Evolutionary conservation across 371 early-diverging fungal genomes (phyloP), one percentile per base, ranked within the genome.

Genomic region (Rhizomucor miehei): DNA sequence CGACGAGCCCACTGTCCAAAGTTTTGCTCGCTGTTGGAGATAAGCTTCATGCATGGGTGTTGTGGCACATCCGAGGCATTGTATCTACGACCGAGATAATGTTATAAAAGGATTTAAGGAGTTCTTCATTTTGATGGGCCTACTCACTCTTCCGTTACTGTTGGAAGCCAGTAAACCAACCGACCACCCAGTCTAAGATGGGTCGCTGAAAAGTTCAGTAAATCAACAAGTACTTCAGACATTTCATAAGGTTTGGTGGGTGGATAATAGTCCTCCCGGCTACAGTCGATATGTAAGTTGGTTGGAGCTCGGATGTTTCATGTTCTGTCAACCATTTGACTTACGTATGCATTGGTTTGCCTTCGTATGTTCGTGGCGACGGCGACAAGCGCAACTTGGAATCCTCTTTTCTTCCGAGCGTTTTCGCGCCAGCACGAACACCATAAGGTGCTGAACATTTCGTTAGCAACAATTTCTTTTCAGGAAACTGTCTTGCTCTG

Each of bases 381-480:
- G 84, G 65, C n/a, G 78, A 64, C 17, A 69, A 62, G 34, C 79
- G 77, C 52, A 82, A 77, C 6, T 82, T 79, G 12, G 73, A 53
- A 4, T 83, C 82, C 44, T 83, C 76, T 50, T 85, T 85, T 47
- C 88, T 71, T 25, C 95, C 94, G 19, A 97, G 77, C 35, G 85
- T 92, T 67, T 94, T 95, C 13, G 99, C 98, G 11, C 97, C 97
- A 1, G 97, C 98, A 40, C 99, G 89, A 9, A 99, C 97, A 61
- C 99, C 97, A 66, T 98, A 97, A 14, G 99, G 99, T n/a, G 97
- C 86, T 88, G 59, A 36, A 11, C 14, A 39, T 29, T 6, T 12
- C 4, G 12, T 37, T 9, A 54, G 20, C 43, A n/a, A n/a, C n/a
- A n/a, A 41, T 39, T n/a, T 1, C 9, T 23, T 13, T 17, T 21